Base-by-base conservation (phyloP, 2,329 filamentous ascomycete genomes). In the Didymella segeticola region DNA sequence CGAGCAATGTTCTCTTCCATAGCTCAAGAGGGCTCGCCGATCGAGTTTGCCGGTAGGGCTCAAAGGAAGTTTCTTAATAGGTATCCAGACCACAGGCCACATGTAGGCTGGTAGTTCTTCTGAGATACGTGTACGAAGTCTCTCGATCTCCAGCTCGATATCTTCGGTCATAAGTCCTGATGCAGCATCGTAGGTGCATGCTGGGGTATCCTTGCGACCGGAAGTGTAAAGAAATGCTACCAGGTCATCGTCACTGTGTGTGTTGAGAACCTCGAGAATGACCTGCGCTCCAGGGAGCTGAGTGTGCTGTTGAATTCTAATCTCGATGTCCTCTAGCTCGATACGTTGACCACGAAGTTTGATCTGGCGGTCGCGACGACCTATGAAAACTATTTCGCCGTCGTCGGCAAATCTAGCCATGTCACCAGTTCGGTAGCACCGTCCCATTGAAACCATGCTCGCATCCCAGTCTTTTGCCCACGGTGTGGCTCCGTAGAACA, bases 271-370 rank as follows among this genome's bases (percentile, higher is more conserved):
- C 9, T 48, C 57, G 3, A 43, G 27, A 10, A 43, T 29, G 29
- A 43, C 30, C n/a, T 29, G 25, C 27, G 39, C n/a, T 14, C 17
- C 39, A 43, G 39, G 25, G 10, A 43, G 23, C 23, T 29, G 39
- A 20, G 17, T 29, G 17, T 43, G 39, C 10, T 43, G 23, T 29
- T 43, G 25, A 14, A 46, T 19, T 34, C 15, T 34, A n/a, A 34
- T 34, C 19, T 46, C 42, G 20, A 47, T 37, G 52, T 58, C 39
- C 37, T 42, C 64, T 14, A 70, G 50, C 43, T 72, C 69, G 33
- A 72, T 63, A 22, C 69, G 56, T 36, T 70, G 68, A 8, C 69
- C 69, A 22, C 66, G 59, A 33, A 71, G 55, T 49, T 72, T 72
- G 43, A 70, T 64, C 49, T 71, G 67, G 4, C 63, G 61, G 25